Evolutionary conservation across 257 asterid genomes (phyloP).

Genomic region (Solanum dulcamara): DNA sequence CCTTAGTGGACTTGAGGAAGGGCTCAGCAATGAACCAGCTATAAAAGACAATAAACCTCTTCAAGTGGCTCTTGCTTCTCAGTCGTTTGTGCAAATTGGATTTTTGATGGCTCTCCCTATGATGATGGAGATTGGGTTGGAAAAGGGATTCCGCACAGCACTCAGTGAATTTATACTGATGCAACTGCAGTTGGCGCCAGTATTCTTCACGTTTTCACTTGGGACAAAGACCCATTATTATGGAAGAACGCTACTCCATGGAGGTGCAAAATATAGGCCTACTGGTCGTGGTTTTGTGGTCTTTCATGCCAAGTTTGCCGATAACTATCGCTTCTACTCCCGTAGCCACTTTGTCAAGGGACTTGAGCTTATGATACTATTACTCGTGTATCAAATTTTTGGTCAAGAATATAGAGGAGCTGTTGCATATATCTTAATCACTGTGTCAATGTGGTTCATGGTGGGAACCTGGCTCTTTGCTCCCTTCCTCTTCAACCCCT

Average conservation of each 20-base stretch:
- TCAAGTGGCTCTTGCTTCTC: slow-evolving; percentile 91
- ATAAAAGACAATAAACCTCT: slow-evolving; percentile 56
- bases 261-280: slow-evolving; percentile 89
- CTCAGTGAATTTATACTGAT: slow-evolving; percentile 82
- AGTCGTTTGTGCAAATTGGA: slow-evolving; percentile 94
- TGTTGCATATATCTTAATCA: slow-evolving; percentile 66
- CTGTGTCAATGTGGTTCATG: slow-evolving; percentile 96
- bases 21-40: slow-evolving; percentile 51
- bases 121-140: slow-evolving; percentile 98
- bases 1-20: slow-evolving; percentile 90
- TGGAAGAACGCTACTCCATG: slow-evolving; percentile 91
- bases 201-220: slow-evolving; percentile 90
- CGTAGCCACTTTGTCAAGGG: slow-evolving; percentile 98
- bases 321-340: slow-evolving; percentile 86
- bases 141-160: slow-evolving; percentile 89
- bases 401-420: slow-evolving; percentile 66
- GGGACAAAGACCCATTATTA: slow-evolving; percentile 92
- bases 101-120: slow-evolving; percentile 93
- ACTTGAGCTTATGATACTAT: slow-evolving; percentile 75
- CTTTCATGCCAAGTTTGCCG: slow-evolving; percentile 95
- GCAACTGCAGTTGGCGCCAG: slow-evolving; percentile 97
- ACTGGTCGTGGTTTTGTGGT: slow-evolving; percentile 99
- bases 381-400: slow-evolving; percentile 75
- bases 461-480: slow-evolving; percentile 99
- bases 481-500: slow-evolving; percentile 95